Percentiles rank a stretch among this genome's conserved stretches.
These are phyloP conservation scores for Breynia disticha DNA, from an alignment of 441 rosid species.

Conservation along the genomic window DNA sequence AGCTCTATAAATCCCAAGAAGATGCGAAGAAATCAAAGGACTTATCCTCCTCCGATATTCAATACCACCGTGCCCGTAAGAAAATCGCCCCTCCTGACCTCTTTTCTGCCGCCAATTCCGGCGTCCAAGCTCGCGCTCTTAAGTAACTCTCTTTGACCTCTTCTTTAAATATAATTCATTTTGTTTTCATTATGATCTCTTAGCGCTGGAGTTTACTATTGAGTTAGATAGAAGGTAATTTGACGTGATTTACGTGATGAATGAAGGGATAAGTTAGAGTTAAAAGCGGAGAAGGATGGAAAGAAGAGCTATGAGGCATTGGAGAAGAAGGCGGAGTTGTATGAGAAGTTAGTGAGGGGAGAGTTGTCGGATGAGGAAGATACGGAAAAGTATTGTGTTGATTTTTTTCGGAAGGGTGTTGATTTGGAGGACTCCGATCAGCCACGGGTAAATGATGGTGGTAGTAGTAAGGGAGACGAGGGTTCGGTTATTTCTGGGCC, in stretches of 20 bases:
- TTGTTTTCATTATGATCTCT: too few relatives aligned
- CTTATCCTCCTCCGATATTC: slow-evolving; percentile 37
- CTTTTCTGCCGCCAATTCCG: slow-evolving; percentile 61
- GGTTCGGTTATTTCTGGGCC: slow-evolving; percentile 27
- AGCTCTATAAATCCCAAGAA: slow-evolving; percentile 78
- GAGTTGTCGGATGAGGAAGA: slow-evolving; percentile 86
- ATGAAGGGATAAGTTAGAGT: slow-evolving; percentile 79
- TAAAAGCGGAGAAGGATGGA: slow-evolving; percentile 74
- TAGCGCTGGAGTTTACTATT: too few relatives aligned
- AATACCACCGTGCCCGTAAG: slow-evolving; percentile 74
- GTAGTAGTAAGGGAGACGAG: slow-evolving; percentile 30
- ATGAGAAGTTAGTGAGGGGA: slow-evolving; percentile 70
- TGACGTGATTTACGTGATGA: neutral
- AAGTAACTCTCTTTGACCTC: slow-evolving; percentile 29
- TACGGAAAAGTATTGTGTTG: slow-evolving; percentile 81
- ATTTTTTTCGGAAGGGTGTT: slow-evolving; percentile 58
- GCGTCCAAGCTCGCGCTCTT: slow-evolving; percentile 65
- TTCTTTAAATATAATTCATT: neutral
- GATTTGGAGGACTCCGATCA: slow-evolving; percentile 34
- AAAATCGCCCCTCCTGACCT: slow-evolving; percentile 36
- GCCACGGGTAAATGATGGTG: slow-evolving; percentile 14
- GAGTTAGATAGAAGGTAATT: too few relatives aligned
- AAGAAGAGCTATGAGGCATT: slow-evolving; percentile 73
- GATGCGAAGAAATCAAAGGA: slow-evolving; percentile 62
- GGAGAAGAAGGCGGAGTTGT: slow-evolving; percentile 79